Percentiles rank a stretch among this genome's conserved stretches.
Evolutionary conservation across 768 basidiomycete genomes (phyloP).

Genomic region (Lactarius psammicola): DNA sequence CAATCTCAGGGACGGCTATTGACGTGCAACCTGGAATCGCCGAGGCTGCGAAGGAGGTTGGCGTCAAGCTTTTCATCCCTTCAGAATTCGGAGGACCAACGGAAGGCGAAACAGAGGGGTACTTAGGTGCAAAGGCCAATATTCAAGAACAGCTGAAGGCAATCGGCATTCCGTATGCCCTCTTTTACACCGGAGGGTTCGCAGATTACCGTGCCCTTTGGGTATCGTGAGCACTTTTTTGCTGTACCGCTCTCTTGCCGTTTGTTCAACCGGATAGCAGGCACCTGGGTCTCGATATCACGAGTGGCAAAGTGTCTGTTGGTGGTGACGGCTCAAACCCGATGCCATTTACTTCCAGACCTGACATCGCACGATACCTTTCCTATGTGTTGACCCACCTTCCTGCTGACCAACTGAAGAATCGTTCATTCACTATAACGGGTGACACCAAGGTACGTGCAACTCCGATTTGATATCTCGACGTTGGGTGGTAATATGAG

Average conservation of each 20-base stretch:
- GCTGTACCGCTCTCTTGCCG: not conserved
- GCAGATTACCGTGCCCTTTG: slow-evolving; percentile 22
- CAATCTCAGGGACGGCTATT: slow-evolving; percentile 16
- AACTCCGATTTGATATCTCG: not conserved
- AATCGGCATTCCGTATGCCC: slow-evolving; percentile 20
- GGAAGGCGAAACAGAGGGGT: slow-evolving; percentile 16
- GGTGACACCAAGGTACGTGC: slow-evolving; percentile 21
- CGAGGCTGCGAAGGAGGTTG: slow-evolving; percentile 30
- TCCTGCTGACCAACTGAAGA: slow-evolving; percentile 17
- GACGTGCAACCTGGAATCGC: slow-evolving; percentile 28
- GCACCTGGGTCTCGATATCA: slow-evolving; percentile 18
- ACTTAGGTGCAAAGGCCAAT: slow-evolving; percentile 7
- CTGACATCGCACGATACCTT: slow-evolving; percentile 30
- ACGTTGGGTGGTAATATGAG: not conserved
- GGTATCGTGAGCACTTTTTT: slow-evolving; percentile 6
- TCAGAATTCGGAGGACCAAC: slow-evolving; percentile 34
- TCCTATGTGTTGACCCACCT: slow-evolving; percentile 27
- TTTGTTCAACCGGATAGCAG: slow-evolving; percentile 1
- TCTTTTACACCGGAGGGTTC: slow-evolving; percentile 28
- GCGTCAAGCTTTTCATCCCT: slow-evolving; percentile 36
- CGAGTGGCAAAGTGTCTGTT: slow-evolving; percentile 24
- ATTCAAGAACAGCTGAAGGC: slow-evolving; percentile 17
- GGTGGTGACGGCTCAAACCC: slow-evolving; percentile 23
- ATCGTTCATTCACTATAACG: slow-evolving; percentile 12
- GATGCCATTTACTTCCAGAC: slow-evolving; percentile 26